Base-by-base conservation (phyloP, 345 rosid species). In the Limnanthes douglasii region DNA sequence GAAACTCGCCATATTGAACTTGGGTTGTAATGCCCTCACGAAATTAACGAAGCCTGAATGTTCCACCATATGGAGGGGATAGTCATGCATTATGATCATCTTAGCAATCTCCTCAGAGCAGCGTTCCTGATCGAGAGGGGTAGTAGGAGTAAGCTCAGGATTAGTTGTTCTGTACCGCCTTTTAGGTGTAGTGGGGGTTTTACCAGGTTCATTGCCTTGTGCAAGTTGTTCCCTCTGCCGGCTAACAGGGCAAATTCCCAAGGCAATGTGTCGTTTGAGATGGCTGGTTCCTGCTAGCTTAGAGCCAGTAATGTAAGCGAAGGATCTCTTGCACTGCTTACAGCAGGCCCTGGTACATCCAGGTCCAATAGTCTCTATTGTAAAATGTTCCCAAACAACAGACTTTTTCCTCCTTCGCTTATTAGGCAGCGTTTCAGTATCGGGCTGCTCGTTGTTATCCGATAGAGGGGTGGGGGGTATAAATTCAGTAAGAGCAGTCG, bases 261-360 rank as follows among this genome's bases (percentile, higher is more conserved):
- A 34, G 31, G 81, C 69, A 60, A 88, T 78, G 41, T 88, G 97
- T 44, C 97, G 77, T 59, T 83, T 88, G 31, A 88, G 95, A 70
- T 88, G 95, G 64, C 97, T 88, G 1, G 97, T 88, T 12, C 95
- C 97, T 0, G 97, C 95, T 19, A 83, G 41, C 64, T 88, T 88
- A 21, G 83, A 60, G 60, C 93, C 93, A 24, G 73, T 76, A 7
- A 76, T 83, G 51, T 88, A 83, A 25, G 94, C 90, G 67, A 88
- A 88, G 0, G 80, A 71, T 59, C 68, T 72, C 56, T 82, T 76
- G 64, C 97, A 88, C 56, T 79, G 90, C 21, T 76, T 88, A 59
- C 97, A 88, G 54, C 62, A 73, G 28, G 94, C 97, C 66, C 78
- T 66, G 28, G 64, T 56, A 62, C 72, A 73, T 23, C 78, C 94